These are phyloP conservation scores for Grosmannia serpens DNA, from an alignment of 2,329 filamentous ascomycete genomes.

Conservation along the genomic window DNA sequence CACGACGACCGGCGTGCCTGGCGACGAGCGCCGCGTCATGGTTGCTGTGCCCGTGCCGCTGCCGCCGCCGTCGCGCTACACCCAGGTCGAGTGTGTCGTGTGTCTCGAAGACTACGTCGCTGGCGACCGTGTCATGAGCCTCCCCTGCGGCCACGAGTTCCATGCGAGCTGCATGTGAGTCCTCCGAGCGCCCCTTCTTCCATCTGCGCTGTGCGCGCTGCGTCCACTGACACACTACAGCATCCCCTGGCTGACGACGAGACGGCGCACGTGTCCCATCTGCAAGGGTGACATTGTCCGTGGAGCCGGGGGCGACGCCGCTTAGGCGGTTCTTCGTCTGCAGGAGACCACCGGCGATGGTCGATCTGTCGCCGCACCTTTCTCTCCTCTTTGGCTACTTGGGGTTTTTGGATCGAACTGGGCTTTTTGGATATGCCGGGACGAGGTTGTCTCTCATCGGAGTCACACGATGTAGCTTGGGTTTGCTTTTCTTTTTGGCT, in stretches of 20 bases:
- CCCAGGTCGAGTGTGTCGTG: constrained; percentile 82
- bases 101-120: constrained; percentile 95
- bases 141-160: constrained; percentile 96
- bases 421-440: too few species aligned
- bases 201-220: not conserved
- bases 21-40: constrained; percentile 33
- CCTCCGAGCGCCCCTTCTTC: not conserved
- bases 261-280: constrained; percentile 93
- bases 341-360: too few species aligned
- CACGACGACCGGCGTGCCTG: constrained; percentile 50
- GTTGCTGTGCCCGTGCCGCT: constrained; percentile 30
- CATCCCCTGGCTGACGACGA: constrained; percentile 92
- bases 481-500: too few species aligned
- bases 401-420: too few species aligned
- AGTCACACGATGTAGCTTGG: too few species aligned
- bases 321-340: not conserved
- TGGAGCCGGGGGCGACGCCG: constrained; percentile 2
- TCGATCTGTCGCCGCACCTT: not conserved
- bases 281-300: constrained; percentile 94
- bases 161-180: constrained; percentile 98
- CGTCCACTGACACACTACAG: constrained; percentile 30
- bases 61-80: constrained; percentile 19
- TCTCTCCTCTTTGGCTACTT: not conserved
- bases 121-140: constrained; percentile 87
- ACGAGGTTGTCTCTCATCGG: too few species aligned